A percentile compares a stretch with the other conserved stretches of the same genome.
Conservation (phyloP, 306 rosid species). For the Dalbergia cultrata region DNA sequence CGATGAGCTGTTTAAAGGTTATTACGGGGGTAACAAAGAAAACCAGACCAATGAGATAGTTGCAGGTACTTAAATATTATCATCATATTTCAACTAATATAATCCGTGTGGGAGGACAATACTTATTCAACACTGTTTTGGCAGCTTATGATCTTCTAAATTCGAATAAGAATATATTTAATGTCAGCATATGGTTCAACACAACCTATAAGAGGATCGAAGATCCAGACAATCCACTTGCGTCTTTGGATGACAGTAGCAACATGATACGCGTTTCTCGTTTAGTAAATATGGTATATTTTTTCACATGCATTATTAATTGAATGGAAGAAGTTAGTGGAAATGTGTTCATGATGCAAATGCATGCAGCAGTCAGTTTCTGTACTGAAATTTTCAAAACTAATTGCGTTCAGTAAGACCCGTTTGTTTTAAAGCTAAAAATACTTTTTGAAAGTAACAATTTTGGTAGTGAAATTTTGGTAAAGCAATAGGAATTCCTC, state of each 20-base stretch:
- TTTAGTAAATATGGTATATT: slow-evolving; percentile 73
- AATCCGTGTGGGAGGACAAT: slow-evolving; percentile 8
- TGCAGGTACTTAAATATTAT: slow-evolving; percentile 59
- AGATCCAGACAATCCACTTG: no score
- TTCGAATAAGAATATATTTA: slow-evolving; percentile 62
- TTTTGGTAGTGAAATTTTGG: background rate
- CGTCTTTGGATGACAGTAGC: no score
- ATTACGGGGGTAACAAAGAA: slow-evolving; percentile 52
- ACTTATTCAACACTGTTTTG: slow-evolving; percentile 42
- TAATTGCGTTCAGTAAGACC: background rate
- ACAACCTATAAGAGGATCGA: slow-evolving; percentile 28
- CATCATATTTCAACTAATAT: slow-evolving; percentile 12
- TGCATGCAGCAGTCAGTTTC: slow-evolving; percentile 8
- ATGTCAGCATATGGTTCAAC: slow-evolving; percentile 81
- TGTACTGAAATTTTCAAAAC: slow-evolving; percentile 16
- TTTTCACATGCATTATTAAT: slow-evolving; percentile 14
- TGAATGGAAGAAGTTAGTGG: slow-evolving; percentile 36
- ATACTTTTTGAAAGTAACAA: no score
- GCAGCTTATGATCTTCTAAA: slow-evolving; percentile 84
- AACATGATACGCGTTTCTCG: slow-evolving; percentile 70
- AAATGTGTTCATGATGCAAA: slow-evolving; percentile 31
- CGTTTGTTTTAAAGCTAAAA: no score
- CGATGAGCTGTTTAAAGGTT: slow-evolving; percentile 56
- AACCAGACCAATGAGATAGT: slow-evolving; percentile 50
- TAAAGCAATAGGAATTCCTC: slow-evolving; percentile 12